phyloP scores from a whole-genome alignment of 306 rosid genomes.

The Sicyos baderoa region DNA sequence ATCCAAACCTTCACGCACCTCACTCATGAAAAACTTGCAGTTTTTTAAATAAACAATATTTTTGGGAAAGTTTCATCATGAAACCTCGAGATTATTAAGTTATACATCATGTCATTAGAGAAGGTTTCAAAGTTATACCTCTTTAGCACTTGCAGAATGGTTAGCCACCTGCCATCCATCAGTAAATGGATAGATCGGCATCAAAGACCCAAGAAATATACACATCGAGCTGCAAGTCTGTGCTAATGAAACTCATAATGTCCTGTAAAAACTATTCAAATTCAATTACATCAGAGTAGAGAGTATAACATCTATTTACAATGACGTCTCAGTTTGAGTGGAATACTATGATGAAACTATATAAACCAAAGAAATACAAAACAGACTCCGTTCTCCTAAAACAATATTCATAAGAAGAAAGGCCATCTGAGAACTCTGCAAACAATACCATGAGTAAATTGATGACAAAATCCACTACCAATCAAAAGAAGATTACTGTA shows the following conservation, averaged over 20 bases:
- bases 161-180: no score
- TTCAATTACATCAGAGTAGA: not conserved
- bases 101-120: no score
- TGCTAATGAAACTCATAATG: not conserved
- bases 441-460: not conserved
- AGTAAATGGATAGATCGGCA: no score
- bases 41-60: no score
- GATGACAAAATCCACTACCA: slow-evolving; percentile 1
- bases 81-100: no score
- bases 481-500: not conserved
- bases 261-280: not conserved
- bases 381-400: not conserved
- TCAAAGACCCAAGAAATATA: not conserved
- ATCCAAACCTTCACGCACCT: no score
- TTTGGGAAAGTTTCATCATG: no score
- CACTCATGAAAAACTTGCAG: no score
- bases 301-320: slow-evolving; percentile 1
- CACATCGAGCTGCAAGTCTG: not conserved
- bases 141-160: no score
- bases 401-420: not conserved
- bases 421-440: slow-evolving; percentile 8
- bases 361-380: not conserved
- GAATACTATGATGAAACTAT: slow-evolving; percentile 6
- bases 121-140: no score
- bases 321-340: not conserved